Conservation (phyloP, 352 stramenopile genomes). For the Phytophthora nicotianae region DNA sequence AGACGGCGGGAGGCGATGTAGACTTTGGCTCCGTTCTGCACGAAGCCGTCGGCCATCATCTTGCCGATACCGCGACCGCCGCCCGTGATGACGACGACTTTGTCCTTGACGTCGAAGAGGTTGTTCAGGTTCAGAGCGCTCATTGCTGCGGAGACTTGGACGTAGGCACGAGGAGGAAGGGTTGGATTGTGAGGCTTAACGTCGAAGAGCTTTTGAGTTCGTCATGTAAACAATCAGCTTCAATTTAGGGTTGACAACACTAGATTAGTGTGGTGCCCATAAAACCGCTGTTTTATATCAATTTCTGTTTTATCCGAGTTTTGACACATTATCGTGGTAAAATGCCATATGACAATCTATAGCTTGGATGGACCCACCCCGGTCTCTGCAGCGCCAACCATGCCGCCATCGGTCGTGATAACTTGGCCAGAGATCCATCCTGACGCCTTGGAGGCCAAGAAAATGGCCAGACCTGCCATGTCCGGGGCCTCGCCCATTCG, state of each 20-base stretch:
- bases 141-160: conserved; percentile 5
- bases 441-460: conserved; percentile 88
- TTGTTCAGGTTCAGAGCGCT: conserved; percentile 25
- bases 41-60: conserved; percentile 96
- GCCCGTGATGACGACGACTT: conserved; percentile 93
- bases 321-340: neutral
- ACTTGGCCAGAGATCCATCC: conserved; percentile 93
- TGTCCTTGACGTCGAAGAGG: conserved; percentile 58
- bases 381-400: conserved; percentile 55
- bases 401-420: conserved; percentile 92
- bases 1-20: conserved; percentile 91
- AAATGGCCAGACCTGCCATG: conserved; percentile 94
- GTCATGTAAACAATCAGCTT: neutral
- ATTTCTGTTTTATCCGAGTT: too few relatives aligned
- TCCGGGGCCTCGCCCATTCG: conserved; percentile 89
- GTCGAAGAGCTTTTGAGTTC: neutral
- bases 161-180: neutral
- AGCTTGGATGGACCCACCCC: conserved; percentile 30
- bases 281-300: too few relatives aligned
- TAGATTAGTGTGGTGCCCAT: neutral
- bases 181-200: neutral
- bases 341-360: neutral
- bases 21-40: conserved; percentile 92
- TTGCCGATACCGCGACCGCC: conserved; percentile 94
- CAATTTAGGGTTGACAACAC: neutral